Evolutionary conservation across 306 rosid genomes (phyloP), one percentile per base, ranked within the genome.

Genomic region (Neltuma alba): DNA sequence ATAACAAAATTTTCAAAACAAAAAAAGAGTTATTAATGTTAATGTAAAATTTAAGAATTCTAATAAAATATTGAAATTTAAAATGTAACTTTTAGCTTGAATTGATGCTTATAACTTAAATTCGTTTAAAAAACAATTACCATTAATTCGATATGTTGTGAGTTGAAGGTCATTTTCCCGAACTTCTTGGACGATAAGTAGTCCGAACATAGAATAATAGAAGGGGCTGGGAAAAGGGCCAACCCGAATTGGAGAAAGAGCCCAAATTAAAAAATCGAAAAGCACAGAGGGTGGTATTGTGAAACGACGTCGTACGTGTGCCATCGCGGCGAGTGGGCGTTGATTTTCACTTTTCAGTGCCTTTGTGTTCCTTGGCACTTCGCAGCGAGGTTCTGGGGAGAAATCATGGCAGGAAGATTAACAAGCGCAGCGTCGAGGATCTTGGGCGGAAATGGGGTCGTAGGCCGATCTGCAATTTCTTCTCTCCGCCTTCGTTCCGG

Each of bases 401-500:
- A 77, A 80, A 37, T 28, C 79, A 88, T 96, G 97, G 97, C 99
- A 65, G 96, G 96, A 27, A 87, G 88, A 85, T 75, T 93, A 80
- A 82, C 89, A 79, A 81, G 72, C 74, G 88, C 80, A 74, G 94
- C 93, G 31, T 96, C 99, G 6, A 88, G 57, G 82, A 88, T 96
- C 89, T 83, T 89, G 69, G 98, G 94, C 11, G 97, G 94, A 77
- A 93, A 83, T 85, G 92, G 97, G 66, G 91, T 96, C 54, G 96
- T 93, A 34, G 45, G 33, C 70, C 90, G 98, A 76, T 96, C 97
- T 25, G 83, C 81, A 9, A 85, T 90, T 31, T 90, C 97, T 33
- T 91, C 99, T 45, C 93, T 96, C 13, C 94, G 93, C 60, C 89
- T 85, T 40, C 92, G 97, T 13, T 77, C 92, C 77, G 98, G 98